phyloP scores from a whole-genome alignment of 2,329 filamentous ascomycete species.

The Fusarium goolgardi region DNA sequence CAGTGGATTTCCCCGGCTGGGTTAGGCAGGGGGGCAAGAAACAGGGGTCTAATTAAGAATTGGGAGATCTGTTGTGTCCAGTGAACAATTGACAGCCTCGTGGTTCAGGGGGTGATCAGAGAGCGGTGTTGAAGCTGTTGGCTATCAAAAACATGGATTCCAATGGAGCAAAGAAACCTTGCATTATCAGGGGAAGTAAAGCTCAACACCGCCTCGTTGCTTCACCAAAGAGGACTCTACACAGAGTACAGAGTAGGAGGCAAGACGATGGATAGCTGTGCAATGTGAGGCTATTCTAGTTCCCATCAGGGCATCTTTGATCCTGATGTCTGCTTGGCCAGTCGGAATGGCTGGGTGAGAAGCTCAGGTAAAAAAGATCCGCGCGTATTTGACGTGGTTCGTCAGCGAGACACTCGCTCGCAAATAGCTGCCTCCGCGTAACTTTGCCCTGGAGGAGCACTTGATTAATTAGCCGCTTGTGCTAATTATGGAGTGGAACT shows the following conservation, averaged over 20 bases:
- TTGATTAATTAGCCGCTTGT: conserved; percentile 36
- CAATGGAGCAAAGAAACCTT: background rate
- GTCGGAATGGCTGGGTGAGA: conserved; percentile 37
- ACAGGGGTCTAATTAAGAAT: conserved; percentile 37
- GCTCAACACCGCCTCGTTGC: conserved; percentile 25
- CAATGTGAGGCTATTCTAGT: conserved; percentile 26
- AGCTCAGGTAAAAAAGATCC: conserved; percentile 34
- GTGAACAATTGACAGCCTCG: conserved; percentile 22
- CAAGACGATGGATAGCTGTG: conserved; percentile 22
- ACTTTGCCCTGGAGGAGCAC: conserved; percentile 30
- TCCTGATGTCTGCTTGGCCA: conserved; percentile 39
- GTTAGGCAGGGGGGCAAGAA: conserved; percentile 25
- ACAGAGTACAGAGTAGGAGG: conserved; percentile 8
- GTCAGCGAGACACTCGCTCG: conserved; percentile 23
- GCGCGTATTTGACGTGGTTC: conserved; percentile 25
- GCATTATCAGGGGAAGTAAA: conserved; percentile 5
- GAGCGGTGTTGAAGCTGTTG: conserved; percentile 23
- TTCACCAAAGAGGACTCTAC: conserved; percentile 15
- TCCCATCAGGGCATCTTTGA: conserved; percentile 10
- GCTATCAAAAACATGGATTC: background rate
- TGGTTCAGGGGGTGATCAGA: conserved; percentile 23
- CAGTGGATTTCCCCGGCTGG: conserved; percentile 42
- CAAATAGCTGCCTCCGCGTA: conserved; percentile 31
- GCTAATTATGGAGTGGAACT: conserved; percentile 43
- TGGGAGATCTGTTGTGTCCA: conserved; percentile 37